A percentile compares a stretch with the other conserved stretches of the same genome.
phyloP scores from a whole-genome alignment of 805 yeast genomes.

The Tetrapisispora arboricola region DNA sequence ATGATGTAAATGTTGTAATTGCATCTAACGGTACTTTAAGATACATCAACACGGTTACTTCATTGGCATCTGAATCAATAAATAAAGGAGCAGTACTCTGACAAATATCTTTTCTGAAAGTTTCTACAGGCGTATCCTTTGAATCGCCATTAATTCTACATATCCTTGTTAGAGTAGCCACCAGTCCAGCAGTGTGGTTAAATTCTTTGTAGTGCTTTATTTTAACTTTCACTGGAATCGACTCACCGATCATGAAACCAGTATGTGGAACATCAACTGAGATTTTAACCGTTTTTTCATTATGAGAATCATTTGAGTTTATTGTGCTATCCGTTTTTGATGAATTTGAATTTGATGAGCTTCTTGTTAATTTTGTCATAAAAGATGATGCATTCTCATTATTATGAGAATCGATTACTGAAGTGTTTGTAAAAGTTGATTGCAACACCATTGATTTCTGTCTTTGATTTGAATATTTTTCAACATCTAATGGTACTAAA shows the following conservation, averaged over 20 bases:
- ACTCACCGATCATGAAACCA: conserved; percentile 74
- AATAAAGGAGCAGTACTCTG: conserved; percentile 70
- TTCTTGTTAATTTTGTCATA: conserved; percentile 17
- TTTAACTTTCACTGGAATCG: conserved; percentile 57
- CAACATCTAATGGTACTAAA: conserved; percentile 66
- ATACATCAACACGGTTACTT: conserved; percentile 49
- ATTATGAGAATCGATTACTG: not conserved
- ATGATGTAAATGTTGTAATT: conserved; percentile 71
- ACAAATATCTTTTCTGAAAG: conserved; percentile 74
- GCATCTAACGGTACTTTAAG: conserved; percentile 73
- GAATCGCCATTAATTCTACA: conserved; percentile 47
- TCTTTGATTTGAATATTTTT: conserved; percentile 52
- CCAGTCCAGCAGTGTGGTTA: conserved; percentile 61
- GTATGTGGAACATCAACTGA: conserved; percentile 42
- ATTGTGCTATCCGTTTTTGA: conserved; percentile 1
- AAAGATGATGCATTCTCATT: conserved; percentile 17
- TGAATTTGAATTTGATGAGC: conserved; percentile 14
- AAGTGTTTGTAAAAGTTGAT: conserved; percentile 30
- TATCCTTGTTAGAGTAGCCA: conserved; percentile 69
- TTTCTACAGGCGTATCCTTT: conserved; percentile 38
- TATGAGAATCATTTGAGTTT: conserved; percentile 4
- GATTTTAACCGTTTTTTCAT: conserved; percentile 29
- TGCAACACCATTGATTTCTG: conserved; percentile 56
- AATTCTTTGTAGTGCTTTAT: conserved; percentile 63
- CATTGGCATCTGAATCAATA: conserved; percentile 56